Evolutionary conservation across 2,329 filamentous ascomycete species (phyloP).

Genomic region (Colletotrichum lindemuthianum): DNA sequence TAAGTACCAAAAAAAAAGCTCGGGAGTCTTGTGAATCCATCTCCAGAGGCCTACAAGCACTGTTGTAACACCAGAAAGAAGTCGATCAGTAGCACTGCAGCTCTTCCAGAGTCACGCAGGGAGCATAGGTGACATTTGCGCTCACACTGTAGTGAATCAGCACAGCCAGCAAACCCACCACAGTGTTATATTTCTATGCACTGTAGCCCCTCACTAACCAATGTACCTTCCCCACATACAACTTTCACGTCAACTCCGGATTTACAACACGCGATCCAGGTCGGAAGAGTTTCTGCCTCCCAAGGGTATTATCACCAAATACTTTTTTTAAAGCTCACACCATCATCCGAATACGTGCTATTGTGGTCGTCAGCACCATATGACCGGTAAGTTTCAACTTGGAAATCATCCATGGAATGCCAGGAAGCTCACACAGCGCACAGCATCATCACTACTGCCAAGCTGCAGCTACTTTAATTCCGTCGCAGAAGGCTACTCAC

Average conservation of each 20-base stretch:
- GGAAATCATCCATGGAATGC: not conserved
- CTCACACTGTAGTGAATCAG: no score
- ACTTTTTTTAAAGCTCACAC: no score
- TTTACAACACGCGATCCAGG: slow-evolving; percentile 19
- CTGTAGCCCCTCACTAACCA: slow-evolving; percentile 31
- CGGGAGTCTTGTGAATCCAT: no score
- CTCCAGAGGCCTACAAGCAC: no score
- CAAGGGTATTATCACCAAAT: no score
- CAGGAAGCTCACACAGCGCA: slow-evolving; percentile 23
- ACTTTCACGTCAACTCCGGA: slow-evolving; percentile 27
- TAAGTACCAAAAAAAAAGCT: no score
- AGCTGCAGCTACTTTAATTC: slow-evolving; percentile 18
- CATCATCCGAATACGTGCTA: not conserved
- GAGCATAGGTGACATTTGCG: no score
- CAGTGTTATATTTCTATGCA: not conserved
- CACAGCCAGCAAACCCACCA: not conserved
- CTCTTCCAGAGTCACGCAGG: no score
- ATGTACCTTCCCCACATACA: slow-evolving; percentile 24
- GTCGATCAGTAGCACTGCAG: no score
- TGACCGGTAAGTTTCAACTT: slow-evolving; percentile 1
- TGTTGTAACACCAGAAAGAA: no score
- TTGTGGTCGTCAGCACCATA: slow-evolving; percentile 13
- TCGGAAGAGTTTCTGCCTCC: not conserved
- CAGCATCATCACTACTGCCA: slow-evolving; percentile 16
- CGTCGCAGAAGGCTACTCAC: slow-evolving; percentile 10